Percentiles rank a stretch among this genome's conserved stretches.
phyloP scores from a whole-genome alignment of 441 rosid genomes.

The Euphorbia celastroides region DNA sequence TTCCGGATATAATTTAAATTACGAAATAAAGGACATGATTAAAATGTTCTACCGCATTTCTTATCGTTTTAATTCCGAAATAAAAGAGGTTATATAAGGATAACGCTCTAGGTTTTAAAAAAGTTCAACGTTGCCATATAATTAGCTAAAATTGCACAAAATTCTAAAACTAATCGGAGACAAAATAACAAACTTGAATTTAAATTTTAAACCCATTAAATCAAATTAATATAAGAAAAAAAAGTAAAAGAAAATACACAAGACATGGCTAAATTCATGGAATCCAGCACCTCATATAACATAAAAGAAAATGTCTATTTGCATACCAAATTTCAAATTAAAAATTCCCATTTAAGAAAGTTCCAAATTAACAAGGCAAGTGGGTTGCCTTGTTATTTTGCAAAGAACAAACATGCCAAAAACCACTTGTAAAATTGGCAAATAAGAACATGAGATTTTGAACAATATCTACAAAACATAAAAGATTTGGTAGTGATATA shows the following conservation, averaged over 20 bases:
- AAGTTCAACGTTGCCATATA: no score
- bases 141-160: no score
- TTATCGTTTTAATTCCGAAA: no score
- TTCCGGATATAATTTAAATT: no score
- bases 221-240: neutral
- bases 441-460: conserved; percentile 9
- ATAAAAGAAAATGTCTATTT: neutral
- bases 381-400: conserved; percentile 15
- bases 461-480: conserved; percentile 2
- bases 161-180: no score
- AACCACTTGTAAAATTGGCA: neutral
- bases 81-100: no score
- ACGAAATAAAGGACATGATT: no score
- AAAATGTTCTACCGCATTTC: no score
- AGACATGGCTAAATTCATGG: neutral
- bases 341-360: conserved; percentile 13
- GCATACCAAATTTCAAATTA: neutral
- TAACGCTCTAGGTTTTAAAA: no score
- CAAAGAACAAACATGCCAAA: conserved; percentile 1
- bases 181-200: neutral
- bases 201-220: neutral
- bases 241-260: neutral
- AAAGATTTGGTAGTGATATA: neutral
- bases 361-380: conserved; percentile 16
- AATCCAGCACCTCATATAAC: neutral